Base-by-base conservation (phyloP, 2,329 filamentous ascomycete genomes). In the Paecilomyces variotii region DNA sequence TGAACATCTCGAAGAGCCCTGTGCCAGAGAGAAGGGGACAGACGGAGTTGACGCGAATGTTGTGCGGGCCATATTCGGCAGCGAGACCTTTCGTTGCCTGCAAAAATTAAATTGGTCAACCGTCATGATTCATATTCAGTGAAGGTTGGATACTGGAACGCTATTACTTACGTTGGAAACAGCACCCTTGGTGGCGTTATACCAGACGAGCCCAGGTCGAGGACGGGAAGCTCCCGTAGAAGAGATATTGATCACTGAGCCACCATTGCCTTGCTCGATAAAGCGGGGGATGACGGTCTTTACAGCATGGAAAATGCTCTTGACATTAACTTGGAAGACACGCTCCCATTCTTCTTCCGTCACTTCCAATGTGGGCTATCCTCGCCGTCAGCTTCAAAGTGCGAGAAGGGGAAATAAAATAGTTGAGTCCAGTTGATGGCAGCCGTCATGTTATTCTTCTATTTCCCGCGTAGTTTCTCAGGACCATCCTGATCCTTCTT, bases 11-110 rank as follows among this genome's bases (percentile, higher is more conserved):
- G 62, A 83, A 84, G 26, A 90, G 78, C 2, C 84, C 85, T 0
- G 88, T 91, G 14, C 80, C 83, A 1, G 84, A 86, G 0, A 90
- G 78, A 0, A 90, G 80, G 0, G 87, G 88, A 53, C 85, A 88
- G 12, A 91, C 84, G 1, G 82, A 80, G 61, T 89, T 89, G 67
- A 90, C 85, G 0, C 87, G 81, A 61, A 90, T 87, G 61, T 87
- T 79, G 56, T 87, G 80, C 0, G 82, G 79, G 0, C 84, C 87
- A 63, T 87, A 90, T 69, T 90, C 87, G 1, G 87, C 83, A 0
- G 87, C 87, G 64, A 90, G 77, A 4, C 80, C 80, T 72, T 83
- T 84, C 1, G 82, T 84, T 12, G 80, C 82, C 70, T 80, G 59
- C 24, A 35, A 32, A 30, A 34, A 19, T 19, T 9, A 45, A 54